Base-by-base conservation (phyloP, 148 eudicot species). In the Rhododendron vialii region DNA sequence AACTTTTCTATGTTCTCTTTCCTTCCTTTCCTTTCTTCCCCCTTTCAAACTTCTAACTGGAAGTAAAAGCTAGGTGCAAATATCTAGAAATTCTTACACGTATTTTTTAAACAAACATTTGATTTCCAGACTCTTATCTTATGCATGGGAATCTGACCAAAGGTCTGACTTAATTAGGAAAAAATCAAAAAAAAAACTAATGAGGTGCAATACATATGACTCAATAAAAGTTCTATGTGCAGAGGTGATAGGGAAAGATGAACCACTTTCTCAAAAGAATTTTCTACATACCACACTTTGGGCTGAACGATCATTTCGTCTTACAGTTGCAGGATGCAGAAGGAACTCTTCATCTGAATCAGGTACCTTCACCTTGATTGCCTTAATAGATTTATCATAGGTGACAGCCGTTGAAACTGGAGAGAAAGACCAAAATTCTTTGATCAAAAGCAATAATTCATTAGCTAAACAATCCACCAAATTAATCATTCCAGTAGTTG, bases 291-390 rank as follows among this genome's bases (percentile, higher is more conserved):
- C 99, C 97, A 95, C 99, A 91, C 99, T 97, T 87, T 97, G 96
- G 57, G 99, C 99, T 78, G 99, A 97, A 28, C 96, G 94, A 82
- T 97, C 99, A 90, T 97, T 97, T 85, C 99, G 93, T 86, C 99
- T 92, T 55, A 97, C 99, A 74, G 98, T 97, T 87, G 99, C 98
- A 55, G 99, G 99, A 90, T 95, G 95, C 88, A 97, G 90, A 86
- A 90, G 91, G 89, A 97, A 97, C 92, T 94, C 99, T 89, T 95
- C 99, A 33, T 91, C 95, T 43, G 98, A 95, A 82, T 93, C 91
- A 76, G 99, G 99, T 84, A 97, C 98, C 91, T 97, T 97, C 76
- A 97, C 99, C 88, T 91, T 90, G 90, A 97, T 97, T 82, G 96
- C 99, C 91, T 94, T 95, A 83, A 95, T 88, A 73, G 94, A 86